phyloP scores from a whole-genome alignment of 768 basidiomycete genomes.

The Candolleomyces eurysporus region DNA sequence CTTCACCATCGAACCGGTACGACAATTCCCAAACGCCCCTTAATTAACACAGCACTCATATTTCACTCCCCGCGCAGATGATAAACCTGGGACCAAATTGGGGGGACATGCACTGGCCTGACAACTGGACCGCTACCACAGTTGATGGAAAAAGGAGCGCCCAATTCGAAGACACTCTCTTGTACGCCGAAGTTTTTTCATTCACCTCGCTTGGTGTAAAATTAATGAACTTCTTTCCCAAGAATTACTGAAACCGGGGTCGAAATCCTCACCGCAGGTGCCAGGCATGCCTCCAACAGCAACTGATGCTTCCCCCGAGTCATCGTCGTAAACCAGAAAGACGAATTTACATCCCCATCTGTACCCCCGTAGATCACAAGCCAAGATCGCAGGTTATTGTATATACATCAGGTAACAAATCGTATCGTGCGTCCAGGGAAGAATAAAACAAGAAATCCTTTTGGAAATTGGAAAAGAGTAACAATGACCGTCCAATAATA shows the following conservation, averaged over 20 bases:
- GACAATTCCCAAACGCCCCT: background rate
- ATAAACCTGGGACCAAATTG: constrained; percentile 83
- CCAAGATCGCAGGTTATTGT: too few species aligned
- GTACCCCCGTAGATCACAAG: too few species aligned
- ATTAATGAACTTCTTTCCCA: background rate
- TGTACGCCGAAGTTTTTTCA: constrained; percentile 54
- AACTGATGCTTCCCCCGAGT: too few species aligned
- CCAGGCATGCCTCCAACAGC: background rate
- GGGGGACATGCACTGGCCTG: constrained; percentile 84
- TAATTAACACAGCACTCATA: background rate
- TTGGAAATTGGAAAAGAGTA: background rate
- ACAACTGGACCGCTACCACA: constrained; percentile 96
- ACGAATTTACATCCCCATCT: too few species aligned
- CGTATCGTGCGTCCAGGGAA: too few species aligned
- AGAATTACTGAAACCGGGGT: constrained; percentile 92
- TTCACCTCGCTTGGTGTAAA: background rate
- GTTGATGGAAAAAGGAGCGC: constrained; percentile 88
- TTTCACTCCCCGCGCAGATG: constrained; percentile 54
- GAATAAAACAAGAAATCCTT: background rate
- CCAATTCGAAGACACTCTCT: constrained; percentile 95
- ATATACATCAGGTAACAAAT: too few species aligned
- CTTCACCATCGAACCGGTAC: constrained; percentile 80
- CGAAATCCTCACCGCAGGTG: constrained; percentile 76
- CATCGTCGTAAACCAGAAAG: too few species aligned
- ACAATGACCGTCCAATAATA: background rate